phyloP scores from a whole-genome alignment of 139 green algal species.

The Chloropicon primus region DNA sequence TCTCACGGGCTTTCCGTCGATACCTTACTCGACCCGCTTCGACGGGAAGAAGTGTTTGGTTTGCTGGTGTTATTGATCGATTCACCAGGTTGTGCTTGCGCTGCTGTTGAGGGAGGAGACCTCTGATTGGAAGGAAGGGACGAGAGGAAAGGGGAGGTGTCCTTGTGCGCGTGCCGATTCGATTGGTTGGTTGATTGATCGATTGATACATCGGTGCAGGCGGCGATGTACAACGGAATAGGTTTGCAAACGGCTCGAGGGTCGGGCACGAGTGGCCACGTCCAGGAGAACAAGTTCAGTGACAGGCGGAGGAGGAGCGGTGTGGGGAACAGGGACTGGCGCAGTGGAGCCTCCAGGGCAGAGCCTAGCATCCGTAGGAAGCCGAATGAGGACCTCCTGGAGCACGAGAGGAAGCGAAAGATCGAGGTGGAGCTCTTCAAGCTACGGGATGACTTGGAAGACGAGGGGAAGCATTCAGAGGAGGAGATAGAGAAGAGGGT shows the following conservation, averaged over 20 bases:
- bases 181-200: too few relatives aligned
- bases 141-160: too few relatives aligned
- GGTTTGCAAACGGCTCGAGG: constrained; percentile 80
- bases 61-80: too few relatives aligned
- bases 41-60: too few relatives aligned
- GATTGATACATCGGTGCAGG: too few relatives aligned
- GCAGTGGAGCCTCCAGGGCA: not conserved
- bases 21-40: too few relatives aligned
- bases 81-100: too few relatives aligned
- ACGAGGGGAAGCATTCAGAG: constrained; percentile 54
- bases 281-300: constrained; percentile 91
- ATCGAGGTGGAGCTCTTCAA: constrained; percentile 80
- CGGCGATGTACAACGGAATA: constrained; percentile 82
- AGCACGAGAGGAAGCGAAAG: constrained; percentile 84
- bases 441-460: constrained; percentile 62
- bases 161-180: too few relatives aligned
- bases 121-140: too few relatives aligned
- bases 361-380: constrained; percentile 14
- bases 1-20: too few relatives aligned
- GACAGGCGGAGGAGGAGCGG: constrained; percentile 5
- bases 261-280: constrained; percentile 85
- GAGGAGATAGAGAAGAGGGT: constrained; percentile 33
- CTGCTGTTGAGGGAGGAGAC: too few relatives aligned
- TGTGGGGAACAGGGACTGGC: constrained; percentile 5
- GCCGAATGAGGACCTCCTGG: constrained; percentile 72